Evolutionary conservation across 441 rosid species (phyloP), one percentile per base, ranked within the genome.

Genomic region (Raphanus hybrid): DNA sequence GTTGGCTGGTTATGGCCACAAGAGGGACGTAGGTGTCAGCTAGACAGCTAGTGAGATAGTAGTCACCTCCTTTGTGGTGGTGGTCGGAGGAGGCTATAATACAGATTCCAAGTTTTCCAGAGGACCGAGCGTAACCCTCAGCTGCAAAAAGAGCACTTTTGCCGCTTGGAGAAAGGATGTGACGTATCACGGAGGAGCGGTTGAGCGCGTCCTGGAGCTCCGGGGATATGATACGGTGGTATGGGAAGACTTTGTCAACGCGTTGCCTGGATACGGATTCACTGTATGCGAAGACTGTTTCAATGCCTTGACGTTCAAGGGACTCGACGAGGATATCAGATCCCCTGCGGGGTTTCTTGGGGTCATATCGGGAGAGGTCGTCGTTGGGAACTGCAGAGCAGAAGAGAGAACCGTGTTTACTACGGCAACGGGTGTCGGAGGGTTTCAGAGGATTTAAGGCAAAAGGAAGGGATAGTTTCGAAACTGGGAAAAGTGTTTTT

Each of bases 141-240:
- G 99, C 98, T 0, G 97, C 96, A 32, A 95, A 95, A 39, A 95
- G 69, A 3, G 97, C 97, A 10, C 97, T 97, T 73, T 92, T 97
- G 50, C 90, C 99, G 67, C 92, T 98, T 18, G 93, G 91, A 0
- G 98, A 96, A n/a, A 89, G 93, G 70, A 89, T 87, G 67, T 91
- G 93, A 18, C 90, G 88, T 75, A 94, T 91, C 6, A 48, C 41
- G 11, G 61, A 15, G 12, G 99, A 89, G 70, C 94, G 92, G 5
- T 97, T 89, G 71, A 95, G 84, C 5, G 97, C 97, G 74, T 90
- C 96, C 79, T 90, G 98, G 80, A 95, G 91, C 91, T 92, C 98
- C 94, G 89, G 4, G 9, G 99, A 92, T 2, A 94, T 94, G 27
- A 97, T 93, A 0, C 96, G 96, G 67, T 92, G 43, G 43, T 39